These are phyloP conservation scores for Macadamia tetraphylla DNA, from an alignment of 164 flowering plant genomes.

Conservation along the genomic window DNA sequence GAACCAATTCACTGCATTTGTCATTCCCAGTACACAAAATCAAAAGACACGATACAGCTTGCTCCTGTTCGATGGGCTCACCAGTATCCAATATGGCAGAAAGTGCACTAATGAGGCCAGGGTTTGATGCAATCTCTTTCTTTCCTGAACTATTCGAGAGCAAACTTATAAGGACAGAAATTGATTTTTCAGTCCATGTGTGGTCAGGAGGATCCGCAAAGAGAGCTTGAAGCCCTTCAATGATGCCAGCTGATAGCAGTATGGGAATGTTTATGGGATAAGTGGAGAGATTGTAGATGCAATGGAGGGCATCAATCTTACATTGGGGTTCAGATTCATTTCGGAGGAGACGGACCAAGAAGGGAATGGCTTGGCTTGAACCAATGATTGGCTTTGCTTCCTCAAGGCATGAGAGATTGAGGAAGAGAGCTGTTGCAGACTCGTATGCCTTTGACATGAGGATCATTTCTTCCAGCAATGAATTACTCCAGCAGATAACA, in stretches of 20 bases:
- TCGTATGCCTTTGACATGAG: constrained; percentile 39
- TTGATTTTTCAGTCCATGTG: constrained; percentile 60
- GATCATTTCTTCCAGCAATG: constrained; percentile 66
- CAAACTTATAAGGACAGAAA: constrained; percentile 62
- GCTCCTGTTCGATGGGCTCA: constrained; percentile 77
- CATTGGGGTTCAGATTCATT: constrained; percentile 46
- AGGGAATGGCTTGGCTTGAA: constrained; percentile 64
- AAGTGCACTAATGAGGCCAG: constrained; percentile 47
- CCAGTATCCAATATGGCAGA: constrained; percentile 64
- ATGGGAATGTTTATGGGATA: constrained; percentile 41
- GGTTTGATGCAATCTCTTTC: constrained; percentile 44
- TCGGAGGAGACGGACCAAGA: constrained; percentile 48
- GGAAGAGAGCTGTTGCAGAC: constrained; percentile 78
- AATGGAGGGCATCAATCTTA: constrained; percentile 83
- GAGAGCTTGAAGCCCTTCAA: constrained; percentile 47
- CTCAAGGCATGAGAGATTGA: constrained; percentile 90
- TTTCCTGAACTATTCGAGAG: constrained; percentile 47
- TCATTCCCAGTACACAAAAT: constrained; percentile 55
- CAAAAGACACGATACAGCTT: constrained; percentile 70
- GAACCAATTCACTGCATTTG: constrained; percentile 62
- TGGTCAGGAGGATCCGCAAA: constrained; percentile 29
- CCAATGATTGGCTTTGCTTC: constrained; percentile 80
- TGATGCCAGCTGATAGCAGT: constrained; percentile 71
- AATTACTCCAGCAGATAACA: constrained; percentile 64
- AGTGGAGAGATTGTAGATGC: constrained; percentile 77